Base-by-base conservation (phyloP, 768 basidiomycete species). In the Hygrophorus pudorinus region DNA sequence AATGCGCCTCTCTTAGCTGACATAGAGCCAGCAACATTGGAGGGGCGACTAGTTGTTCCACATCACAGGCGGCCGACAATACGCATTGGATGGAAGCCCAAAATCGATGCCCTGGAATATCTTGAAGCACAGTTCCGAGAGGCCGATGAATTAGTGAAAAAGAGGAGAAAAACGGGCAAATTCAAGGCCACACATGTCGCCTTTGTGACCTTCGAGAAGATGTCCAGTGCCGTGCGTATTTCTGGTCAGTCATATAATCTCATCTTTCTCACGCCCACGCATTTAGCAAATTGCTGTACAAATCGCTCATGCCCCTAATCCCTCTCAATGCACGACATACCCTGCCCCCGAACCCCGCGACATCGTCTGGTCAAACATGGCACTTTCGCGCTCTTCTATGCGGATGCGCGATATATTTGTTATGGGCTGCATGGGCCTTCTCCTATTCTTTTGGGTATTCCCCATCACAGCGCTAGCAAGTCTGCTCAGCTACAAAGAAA, bases 151-250 rank as follows among this genome's bases (percentile, higher is more conserved):
- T 68, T 74, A 12, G 90, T 98, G 3, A 80, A 78, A 61, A 79
- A 74, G 56, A 71, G 81, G 56, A 69, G 94, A 36, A 69, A 72
- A 51, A 64, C 62, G 3, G 87, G 85, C 13, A 83, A 76, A 54
- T 93, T 89, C 59, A 81, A 75, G 52, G 73, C 91, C 1, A 89
- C 88, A 1, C 79, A 82, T 36, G 76, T 79, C 24, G 96, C 91
- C 0, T 99, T 98, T 56, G 86, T 98, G 14, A 98, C 96, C 0
- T 97, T 99, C 53, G 90, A 96, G 64, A 89, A 89, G 56, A 88
- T 93, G 79, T 85, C 88, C 1, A 84, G 82, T 53, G 89, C 91
- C 18, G 89, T 92, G 59, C 57, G 85, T 67, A 10, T 18, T 24
- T 12, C 2, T 12, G 12, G 9, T 33, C 32, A 3, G 4, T 24